Base-by-base conservation (phyloP, 2,329 filamentous ascomycete species). In the Hymenoscyphus fructigenus region DNA sequence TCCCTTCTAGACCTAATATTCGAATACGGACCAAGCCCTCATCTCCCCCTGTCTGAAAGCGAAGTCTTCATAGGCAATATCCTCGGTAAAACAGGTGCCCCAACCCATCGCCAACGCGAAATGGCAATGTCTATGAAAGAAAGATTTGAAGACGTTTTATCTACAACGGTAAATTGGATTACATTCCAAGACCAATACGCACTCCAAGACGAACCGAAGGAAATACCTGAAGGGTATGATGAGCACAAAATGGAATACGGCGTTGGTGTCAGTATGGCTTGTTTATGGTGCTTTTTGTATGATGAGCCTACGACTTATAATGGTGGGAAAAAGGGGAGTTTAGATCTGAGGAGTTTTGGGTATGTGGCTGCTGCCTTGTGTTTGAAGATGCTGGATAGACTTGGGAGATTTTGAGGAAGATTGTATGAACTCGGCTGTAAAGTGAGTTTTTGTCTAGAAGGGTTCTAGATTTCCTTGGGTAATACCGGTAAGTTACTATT, bases 41-140 rank as follows among this genome's bases (percentile, higher is more conserved):
- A 50, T 12, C 29, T 36, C 20, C 57, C 57, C 14, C 3, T 59
- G 6, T 34, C 29, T 10, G 57, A 59, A 36, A 38, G 26, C 17
- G 57, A 59, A 26, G 34, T 59, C 7, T 59, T 59, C 32, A 59
- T 59, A 6, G 57, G 57, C 20, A 34, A 29, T 14, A 59, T 59
- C 57, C 32, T 59, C 20, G 57, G 57, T 3, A 59, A 59, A 41
- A 17, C 34, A 15, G 57, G 57, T 36, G 57, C 57, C 12, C 57
- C 57, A 26, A 59, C 57, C 1, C 14, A 14, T 6, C 29, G 57
- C 20, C 57, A 59, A 41, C 15, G 57, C 10, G 57, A 59, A 41
- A 59, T 59, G 34, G 15, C 57, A 5, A 36, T 59, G 57, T 36
- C 29, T 6, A 59, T 59, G 57, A 34, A 41, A 36, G 57, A 59